A percentile compares a stretch with the other conserved stretches of the same genome.
Conservation (phyloP, 768 basidiomycete species). For the Phanerodontia chrysosporium region DNA sequence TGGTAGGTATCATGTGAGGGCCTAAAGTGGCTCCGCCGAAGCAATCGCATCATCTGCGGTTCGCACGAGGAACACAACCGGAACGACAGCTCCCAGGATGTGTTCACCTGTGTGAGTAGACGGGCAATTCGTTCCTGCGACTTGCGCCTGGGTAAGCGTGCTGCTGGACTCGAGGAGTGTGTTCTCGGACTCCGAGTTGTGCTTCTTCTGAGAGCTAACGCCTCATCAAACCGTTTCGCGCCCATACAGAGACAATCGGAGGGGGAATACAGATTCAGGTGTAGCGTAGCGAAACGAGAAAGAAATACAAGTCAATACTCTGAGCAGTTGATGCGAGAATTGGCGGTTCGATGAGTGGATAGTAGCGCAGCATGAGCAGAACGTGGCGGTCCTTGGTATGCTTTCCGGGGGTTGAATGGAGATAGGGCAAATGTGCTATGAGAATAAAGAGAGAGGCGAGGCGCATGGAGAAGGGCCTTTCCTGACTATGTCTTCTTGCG, state of each 20-base stretch:
- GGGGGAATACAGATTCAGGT: not conserved
- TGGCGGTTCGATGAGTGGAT: not conserved
- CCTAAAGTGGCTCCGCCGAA: too few species aligned
- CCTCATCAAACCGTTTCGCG: too few species aligned
- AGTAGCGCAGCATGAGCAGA: not conserved
- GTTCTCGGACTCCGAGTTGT: too few species aligned
- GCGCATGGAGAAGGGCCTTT: not conserved
- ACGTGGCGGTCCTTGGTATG: not conserved
- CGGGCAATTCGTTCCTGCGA: not conserved
- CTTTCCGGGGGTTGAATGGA: not conserved
- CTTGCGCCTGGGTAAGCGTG: not conserved
- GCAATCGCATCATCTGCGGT: not conserved
- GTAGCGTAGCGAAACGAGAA: not conserved
- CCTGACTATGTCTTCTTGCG: constrained; percentile 44
- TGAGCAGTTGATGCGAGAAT: not conserved
- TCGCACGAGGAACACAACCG: not conserved
- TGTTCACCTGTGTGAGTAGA: not conserved
- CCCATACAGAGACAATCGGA: not conserved
- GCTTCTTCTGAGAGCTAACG: not conserved
- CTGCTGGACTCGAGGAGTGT: too few species aligned
- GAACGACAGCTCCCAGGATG: not conserved
- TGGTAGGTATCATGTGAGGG: too few species aligned
- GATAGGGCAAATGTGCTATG: not conserved
- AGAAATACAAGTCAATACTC: not conserved
- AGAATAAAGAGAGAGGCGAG: not conserved